phyloP scores from a whole-genome alignment of 257 asterid species.

The Cinchona pubescens region DNA sequence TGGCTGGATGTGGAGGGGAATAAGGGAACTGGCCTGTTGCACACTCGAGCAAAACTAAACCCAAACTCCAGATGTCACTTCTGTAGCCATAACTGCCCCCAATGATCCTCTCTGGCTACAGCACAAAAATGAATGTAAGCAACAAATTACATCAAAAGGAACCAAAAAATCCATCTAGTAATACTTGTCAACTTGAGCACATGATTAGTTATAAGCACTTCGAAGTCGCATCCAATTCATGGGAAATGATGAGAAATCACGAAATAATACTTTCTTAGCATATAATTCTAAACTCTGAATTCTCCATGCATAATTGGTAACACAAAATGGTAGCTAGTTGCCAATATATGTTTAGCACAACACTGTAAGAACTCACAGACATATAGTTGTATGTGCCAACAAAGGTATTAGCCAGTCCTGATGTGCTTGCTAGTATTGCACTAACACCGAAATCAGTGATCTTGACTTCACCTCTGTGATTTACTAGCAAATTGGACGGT shows the following conservation, averaged over 20 bases:
- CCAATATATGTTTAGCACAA: not conserved
- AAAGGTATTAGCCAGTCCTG: constrained; percentile 86
- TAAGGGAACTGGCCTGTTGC: constrained; percentile 86
- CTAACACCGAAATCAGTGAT: constrained; percentile 99
- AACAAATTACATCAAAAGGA: not conserved
- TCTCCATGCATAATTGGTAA: not conserved
- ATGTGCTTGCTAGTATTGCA: constrained; percentile 76
- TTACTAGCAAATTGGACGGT: constrained; percentile 89
- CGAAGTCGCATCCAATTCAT: not conserved
- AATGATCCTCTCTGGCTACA: constrained; percentile 87
- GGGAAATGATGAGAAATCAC: not conserved
- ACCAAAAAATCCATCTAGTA: not conserved
- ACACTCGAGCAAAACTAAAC: constrained; percentile 87
- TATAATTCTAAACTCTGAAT: not conserved
- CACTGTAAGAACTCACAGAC: constrained; percentile 73
- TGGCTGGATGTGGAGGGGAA: constrained; percentile 72
- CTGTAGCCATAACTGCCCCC: constrained; percentile 75
- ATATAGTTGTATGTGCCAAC: constrained; percentile 98
- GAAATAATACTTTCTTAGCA: not conserved
- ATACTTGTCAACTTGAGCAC: not conserved
- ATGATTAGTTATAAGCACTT: constrained; percentile 12
- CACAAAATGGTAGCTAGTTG: not conserved
- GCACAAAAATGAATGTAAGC: constrained; percentile 13
- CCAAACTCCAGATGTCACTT: constrained; percentile 97
- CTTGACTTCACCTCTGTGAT: constrained; percentile 96